Conservation (phyloP, 192 early-diverging fungal genomes). For the Funneliformis geosporum region DNA sequence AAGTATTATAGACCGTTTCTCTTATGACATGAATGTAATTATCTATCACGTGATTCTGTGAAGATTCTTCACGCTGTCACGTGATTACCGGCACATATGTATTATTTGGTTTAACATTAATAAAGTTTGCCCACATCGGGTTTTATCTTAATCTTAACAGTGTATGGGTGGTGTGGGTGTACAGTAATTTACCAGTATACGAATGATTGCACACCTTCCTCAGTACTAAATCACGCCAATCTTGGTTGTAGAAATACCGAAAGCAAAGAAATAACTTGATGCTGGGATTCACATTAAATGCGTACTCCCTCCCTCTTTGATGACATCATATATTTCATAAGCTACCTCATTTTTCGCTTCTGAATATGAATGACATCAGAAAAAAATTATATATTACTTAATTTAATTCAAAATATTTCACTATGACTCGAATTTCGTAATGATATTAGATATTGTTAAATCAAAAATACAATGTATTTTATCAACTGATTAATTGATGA, state of each 20-base stretch:
- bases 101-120: too few relatives aligned
- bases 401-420: background rate
- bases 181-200: background rate
- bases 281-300: too few relatives aligned
- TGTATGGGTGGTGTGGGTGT: too few relatives aligned
- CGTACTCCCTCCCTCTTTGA: too few relatives aligned
- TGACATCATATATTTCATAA: too few relatives aligned
- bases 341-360: too few relatives aligned
- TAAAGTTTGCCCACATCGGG: too few relatives aligned
- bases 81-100: too few relatives aligned
- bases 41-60: background rate
- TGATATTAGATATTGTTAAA: background rate
- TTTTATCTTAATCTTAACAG: too few relatives aligned
- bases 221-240: too few relatives aligned
- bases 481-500: too few relatives aligned
- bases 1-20: conserved; percentile 4
- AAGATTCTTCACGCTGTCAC: background rate
- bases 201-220: background rate
- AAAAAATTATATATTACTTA: background rate
- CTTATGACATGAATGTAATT: background rate
- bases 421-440: background rate
- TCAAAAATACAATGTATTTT: background rate
- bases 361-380: background rate
- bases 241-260: background rate
- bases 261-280: too few relatives aligned